Evolutionary conservation across 495 filamentous ascomycete genomes (phyloP), one percentile per base, ranked within the genome.

Genomic region (Staphylotrichum longicolle): DNA sequence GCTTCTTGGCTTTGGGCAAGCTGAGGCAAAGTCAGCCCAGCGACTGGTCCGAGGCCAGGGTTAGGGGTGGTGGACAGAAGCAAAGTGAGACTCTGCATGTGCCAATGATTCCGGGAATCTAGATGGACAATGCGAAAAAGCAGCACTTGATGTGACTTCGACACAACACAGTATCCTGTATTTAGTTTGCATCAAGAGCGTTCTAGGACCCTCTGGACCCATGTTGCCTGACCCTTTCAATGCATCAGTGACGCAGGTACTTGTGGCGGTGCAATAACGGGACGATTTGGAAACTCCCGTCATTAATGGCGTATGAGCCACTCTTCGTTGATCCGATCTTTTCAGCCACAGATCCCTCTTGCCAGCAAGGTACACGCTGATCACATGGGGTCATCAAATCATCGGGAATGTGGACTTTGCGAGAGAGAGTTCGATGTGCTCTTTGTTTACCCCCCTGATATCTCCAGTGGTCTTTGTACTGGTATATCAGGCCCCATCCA

Each of bases 391-490:
- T n/a, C 42, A 7, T 45, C 14, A 27, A 27, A 27, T 27, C 20
- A 27, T 27, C 20, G 20, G 48, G 35, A n/a, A 45, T 6, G 11
- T 44, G 58, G 30, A 52, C 7, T 41, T 12, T 8, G 48, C 6
- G 48, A 40, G 7, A 57, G 20, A 46, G 54, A 35, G 30, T 46
- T 46, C 37, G 40, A 54, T 61, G 58, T 54, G 51, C 52, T 57
- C 46, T 46, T 58, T 54, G 54, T 47, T 57, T 49, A 37, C n/a
- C 58, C 46, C 40, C 46, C 49, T 52, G n/a, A n/a, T 37, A 40
- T 56, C n/a, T 35, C 40, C 47, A 57, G 48, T 27, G 46, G 48
- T 39, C 52, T 61, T 53, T 58, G 32, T 47, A 46, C 60, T 35
- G 47, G 54, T 46, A 47, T 46, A 47, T 46, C 39, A 15, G 54